phyloP scores from a whole-genome alignment of 2,329 filamentous ascomycete genomes.

The Dryadomyces quercus-mongolicae region DNA sequence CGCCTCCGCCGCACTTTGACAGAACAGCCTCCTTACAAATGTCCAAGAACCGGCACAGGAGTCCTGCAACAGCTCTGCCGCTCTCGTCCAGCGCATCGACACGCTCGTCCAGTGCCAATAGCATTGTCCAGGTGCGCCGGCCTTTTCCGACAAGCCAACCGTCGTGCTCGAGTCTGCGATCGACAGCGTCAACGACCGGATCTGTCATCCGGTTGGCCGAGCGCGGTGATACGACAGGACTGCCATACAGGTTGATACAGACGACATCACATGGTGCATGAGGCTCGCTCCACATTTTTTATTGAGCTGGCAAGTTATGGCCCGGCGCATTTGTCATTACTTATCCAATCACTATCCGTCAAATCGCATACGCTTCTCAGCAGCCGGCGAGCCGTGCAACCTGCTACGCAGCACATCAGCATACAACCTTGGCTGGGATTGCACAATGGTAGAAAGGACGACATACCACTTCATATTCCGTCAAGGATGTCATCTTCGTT shows the following conservation, averaged over 20 bases:
- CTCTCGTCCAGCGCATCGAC: background rate
- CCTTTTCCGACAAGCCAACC: slow-evolving; percentile 26
- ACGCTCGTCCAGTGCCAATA: slow-evolving; percentile 19
- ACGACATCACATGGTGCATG: background rate
- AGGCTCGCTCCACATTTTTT: background rate
- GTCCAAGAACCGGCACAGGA: background rate
- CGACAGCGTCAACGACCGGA: slow-evolving; percentile 22
- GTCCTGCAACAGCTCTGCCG: background rate
- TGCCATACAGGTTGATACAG: slow-evolving; percentile 27
- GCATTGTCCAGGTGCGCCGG: slow-evolving; percentile 29
- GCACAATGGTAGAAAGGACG: too few species aligned
- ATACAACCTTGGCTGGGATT: too few species aligned
- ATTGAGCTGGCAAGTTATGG: too few species aligned
- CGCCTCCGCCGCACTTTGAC: background rate
- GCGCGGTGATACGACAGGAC: slow-evolving; percentile 17
- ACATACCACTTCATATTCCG: too few species aligned
- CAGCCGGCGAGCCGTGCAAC: too few species aligned
- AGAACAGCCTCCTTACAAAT: background rate
- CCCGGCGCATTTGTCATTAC: too few species aligned
- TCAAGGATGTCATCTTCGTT: too few species aligned
- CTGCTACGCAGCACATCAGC: too few species aligned
- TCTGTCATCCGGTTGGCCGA: slow-evolving; percentile 38
- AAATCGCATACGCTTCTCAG: too few species aligned
- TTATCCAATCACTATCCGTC: too few species aligned
- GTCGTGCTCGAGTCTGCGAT: slow-evolving; percentile 27